These are phyloP conservation scores for Acanthamoeba sp. DNA, from an alignment of 208 protist species.

Conservation along the genomic window DNA sequence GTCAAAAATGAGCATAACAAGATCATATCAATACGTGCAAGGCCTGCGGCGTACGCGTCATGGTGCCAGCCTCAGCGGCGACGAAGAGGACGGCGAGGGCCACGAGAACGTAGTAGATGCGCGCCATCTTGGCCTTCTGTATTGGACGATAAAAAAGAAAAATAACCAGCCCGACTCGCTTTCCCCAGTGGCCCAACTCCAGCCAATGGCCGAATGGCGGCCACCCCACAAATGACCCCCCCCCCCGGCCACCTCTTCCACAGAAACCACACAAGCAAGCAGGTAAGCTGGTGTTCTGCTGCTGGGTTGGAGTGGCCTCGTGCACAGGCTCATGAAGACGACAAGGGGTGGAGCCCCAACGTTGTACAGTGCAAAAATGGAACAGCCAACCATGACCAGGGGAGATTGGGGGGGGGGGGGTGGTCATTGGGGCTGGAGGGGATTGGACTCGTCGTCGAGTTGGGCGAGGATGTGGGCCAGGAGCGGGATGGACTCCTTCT, in stretches of 20 bases:
- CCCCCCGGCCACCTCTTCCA: too few species aligned
- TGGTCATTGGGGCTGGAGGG: neutral
- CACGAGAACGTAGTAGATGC: neutral
- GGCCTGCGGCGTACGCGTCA: neutral
- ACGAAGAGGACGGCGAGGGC: conserved; percentile 11
- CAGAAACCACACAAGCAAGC: too few species aligned
- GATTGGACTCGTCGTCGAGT: conserved; percentile 2
- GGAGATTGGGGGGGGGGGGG: neutral
- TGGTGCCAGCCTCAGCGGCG: neutral
- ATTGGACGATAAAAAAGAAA: too few species aligned
- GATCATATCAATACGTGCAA: neutral
- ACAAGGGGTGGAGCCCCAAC: neutral
- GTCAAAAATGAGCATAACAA: neutral
- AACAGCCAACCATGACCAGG: too few species aligned
- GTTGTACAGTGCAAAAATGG: neutral
- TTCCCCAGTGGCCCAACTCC: too few species aligned
- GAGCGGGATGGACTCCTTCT: conserved; percentile 69
- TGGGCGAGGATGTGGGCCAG: conserved; percentile 52
- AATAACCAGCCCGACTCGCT: too few species aligned
- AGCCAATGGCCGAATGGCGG: too few species aligned
- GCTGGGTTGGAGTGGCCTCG: too few species aligned
- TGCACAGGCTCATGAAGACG: too few species aligned
- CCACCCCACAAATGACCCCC: too few species aligned
- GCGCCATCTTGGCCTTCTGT: neutral
- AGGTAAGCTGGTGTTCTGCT: too few species aligned